These are phyloP conservation scores for Vigna radiata DNA, from an alignment of 306 rosid genomes.

Conservation along the genomic window DNA sequence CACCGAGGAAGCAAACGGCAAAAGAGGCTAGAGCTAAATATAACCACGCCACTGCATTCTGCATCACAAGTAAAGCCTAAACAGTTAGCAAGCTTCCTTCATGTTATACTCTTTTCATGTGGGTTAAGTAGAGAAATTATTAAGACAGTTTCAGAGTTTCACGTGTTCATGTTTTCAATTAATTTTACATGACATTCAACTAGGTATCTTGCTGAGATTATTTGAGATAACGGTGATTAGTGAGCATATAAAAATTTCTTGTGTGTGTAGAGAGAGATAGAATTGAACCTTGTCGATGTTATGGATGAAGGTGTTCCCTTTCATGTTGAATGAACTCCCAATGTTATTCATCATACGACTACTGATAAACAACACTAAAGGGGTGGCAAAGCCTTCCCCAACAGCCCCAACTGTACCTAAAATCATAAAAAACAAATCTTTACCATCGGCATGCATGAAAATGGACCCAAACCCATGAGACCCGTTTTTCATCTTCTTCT, in stretches of 20 bases:
- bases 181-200: not conserved
- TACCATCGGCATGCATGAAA: slow-evolving; percentile 69
- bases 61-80: slow-evolving; percentile 37
- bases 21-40: slow-evolving; percentile 66
- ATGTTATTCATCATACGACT: slow-evolving; percentile 50
- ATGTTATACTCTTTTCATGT: not conserved
- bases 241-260: not conserved
- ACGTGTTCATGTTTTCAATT: not conserved
- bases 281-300: slow-evolving; percentile 40
- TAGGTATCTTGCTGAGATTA: not conserved
- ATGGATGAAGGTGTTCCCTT: not conserved
- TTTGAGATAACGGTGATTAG: not conserved
- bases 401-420: slow-evolving; percentile 63
- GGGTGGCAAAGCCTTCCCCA: slow-evolving; percentile 65
- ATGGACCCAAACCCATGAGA: slow-evolving; percentile 54
- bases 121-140: not conserved
- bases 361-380: slow-evolving; percentile 43
- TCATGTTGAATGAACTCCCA: slow-evolving; percentile 29
- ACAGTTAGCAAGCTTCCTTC: not conserved
- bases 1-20: slow-evolving; percentile 68
- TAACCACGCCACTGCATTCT: slow-evolving; percentile 74
- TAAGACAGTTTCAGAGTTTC: not conserved
- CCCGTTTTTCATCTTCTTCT: slow-evolving; percentile 38
- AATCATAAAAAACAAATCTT: slow-evolving; percentile 57
- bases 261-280: not conserved